Base-by-base conservation (phyloP, 2,329 filamentous ascomycete species). In the Fusarium compactum region DNA sequence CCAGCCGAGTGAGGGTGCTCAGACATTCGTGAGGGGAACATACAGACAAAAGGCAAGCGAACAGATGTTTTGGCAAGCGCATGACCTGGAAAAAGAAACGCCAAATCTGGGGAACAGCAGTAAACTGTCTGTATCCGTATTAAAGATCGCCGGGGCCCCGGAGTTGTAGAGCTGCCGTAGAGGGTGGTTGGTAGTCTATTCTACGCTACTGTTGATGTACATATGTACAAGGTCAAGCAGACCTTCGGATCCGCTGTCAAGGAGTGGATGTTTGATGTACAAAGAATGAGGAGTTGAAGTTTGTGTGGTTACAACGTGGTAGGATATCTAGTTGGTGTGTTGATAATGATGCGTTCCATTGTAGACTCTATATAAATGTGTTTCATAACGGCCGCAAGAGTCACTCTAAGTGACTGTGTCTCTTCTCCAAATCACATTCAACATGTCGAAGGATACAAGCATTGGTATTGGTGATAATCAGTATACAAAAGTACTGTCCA, bases 181-280 rank as follows among this genome's bases (percentile, higher is more conserved):
- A 24, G 32, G 32, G 50, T 43, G 50, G 50, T 43, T 43, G 50
- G 34, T 22, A 52, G 32, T 25, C 32, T 51, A n/a, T 12, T 6
- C 34, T n/a, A 38, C 18, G 34, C 34, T 38, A 38, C 34, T n/a
- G 34, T 38, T 38, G 34, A n/a, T 38, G 34, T 38, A 38, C 34
- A 46, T 55, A 51, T 63, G 29, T 30, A 34, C 25, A 51, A 47
- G 22, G 62, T 38, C 58, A 70, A 57, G 69, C 67, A 74, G 58
- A 55, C 44, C 67, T 68, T 73, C 70, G 62, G 68, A 65, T 65
- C 72, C 72, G 72, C 72, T 70, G 62, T 52, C 46, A 38, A 27
- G 27, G 48, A 25, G 57, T 55, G 62, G 62, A 50, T 34, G 46
- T 52, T 25, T 43, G 25, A n/a, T 47, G 30, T n/a, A 51, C 24